Conservation (phyloP, 805 yeast species). For the Wickerhamiella nectarea region DNA sequence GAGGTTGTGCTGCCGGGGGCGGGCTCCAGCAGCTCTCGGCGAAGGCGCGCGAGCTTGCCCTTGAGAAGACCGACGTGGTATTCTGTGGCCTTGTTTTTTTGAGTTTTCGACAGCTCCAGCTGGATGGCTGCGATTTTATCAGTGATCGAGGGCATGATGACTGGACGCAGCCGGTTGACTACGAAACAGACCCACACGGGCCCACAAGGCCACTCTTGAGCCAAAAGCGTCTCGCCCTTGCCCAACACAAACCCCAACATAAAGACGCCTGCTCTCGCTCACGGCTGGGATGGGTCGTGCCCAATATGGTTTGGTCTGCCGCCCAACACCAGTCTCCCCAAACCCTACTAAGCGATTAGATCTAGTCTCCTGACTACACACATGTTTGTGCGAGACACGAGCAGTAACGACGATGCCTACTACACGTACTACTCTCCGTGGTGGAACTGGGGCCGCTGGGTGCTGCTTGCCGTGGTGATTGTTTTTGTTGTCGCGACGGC, state of each 20-base stretch:
- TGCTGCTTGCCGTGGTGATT: slow-evolving; percentile 3
- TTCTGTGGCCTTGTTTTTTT: slow-evolving; percentile 95
- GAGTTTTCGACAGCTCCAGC: slow-evolving; percentile 87
- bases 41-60: slow-evolving; percentile 85
- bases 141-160: slow-evolving; percentile 21
- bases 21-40: slow-evolving; percentile 86
- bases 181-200: too few species aligned
- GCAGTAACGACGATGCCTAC: background rate
- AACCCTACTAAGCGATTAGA: too few species aligned
- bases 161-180: too few species aligned
- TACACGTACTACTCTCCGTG: slow-evolving; percentile 2
- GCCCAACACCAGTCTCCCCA: too few species aligned
- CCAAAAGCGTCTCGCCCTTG: too few species aligned
- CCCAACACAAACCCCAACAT: too few species aligned
- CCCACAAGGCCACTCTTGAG: too few species aligned
- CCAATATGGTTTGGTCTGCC: too few species aligned
- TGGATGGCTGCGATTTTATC: slow-evolving; percentile 84
- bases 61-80: slow-evolving; percentile 88
- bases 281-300: too few species aligned
- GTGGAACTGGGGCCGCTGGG: slow-evolving; percentile 9
- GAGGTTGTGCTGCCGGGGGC: slow-evolving; percentile 57
- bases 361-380: background rate
- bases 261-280: too few species aligned
- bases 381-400: background rate
- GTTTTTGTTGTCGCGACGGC: slow-evolving; percentile 1